A percentile compares a stretch with the other conserved stretches of the same genome.
Evolutionary conservation across 352 stramenopile genomes (phyloP).

Genomic region (Phytopythium delawarense): DNA sequence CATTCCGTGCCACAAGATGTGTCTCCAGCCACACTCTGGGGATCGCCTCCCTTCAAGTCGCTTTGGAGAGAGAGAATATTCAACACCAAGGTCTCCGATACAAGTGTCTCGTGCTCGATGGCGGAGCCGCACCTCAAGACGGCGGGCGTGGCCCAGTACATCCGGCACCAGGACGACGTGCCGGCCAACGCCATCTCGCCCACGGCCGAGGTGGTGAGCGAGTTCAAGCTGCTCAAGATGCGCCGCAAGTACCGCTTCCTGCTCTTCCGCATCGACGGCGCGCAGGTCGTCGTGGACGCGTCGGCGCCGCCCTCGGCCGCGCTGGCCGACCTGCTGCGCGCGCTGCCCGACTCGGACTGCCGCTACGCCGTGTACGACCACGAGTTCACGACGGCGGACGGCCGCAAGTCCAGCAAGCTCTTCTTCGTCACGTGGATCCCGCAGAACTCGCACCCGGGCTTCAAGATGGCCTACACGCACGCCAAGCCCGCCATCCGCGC

Average conservation of each 20-base stretch:
- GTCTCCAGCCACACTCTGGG: not conserved
- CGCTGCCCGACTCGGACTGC: conserved; percentile 78
- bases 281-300: conserved; percentile 59
- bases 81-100: not conserved
- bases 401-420: conserved; percentile 83
- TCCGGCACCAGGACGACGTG: conserved; percentile 73
- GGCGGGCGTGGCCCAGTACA: conserved; percentile 67
- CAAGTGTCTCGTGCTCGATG: conserved; percentile 21
- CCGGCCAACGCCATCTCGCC: conserved; percentile 67
- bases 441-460: conserved; percentile 71
- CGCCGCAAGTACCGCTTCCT: conserved; percentile 82
- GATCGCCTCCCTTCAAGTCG: not conserved
- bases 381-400: conserved; percentile 70
- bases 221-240: conserved; percentile 90
- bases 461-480: conserved; percentile 89
- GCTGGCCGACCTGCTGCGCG: conserved; percentile 47
- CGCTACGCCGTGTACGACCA: conserved; percentile 88
- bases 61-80: not conserved
- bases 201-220: conserved; percentile 42
- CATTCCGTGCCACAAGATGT: not conserved
- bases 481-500: conserved; percentile 78
- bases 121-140: conserved; percentile 86
- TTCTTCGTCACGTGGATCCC: conserved; percentile 88
- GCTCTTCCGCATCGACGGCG: conserved; percentile 77
- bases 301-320: conserved; percentile 42